Base-by-base conservation (phyloP, 164 flowering plant species). In the Vitis amurensis region DNA sequence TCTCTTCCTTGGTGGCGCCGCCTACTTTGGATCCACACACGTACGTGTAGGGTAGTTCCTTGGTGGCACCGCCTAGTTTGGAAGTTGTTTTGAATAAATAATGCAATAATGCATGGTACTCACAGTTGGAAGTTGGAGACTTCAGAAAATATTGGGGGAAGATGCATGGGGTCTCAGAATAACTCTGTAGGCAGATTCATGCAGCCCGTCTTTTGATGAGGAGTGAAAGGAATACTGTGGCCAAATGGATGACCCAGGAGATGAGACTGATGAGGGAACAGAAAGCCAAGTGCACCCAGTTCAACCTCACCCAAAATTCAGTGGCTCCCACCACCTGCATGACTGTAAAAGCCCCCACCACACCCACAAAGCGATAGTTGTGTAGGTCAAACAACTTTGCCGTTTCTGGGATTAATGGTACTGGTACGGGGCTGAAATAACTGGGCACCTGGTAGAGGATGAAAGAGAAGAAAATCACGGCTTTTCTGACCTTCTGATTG, bases 371-470 rank as follows among this genome's bases (percentile, higher is more conserved):
- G 49, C 53, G 57, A 30, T 13, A 15, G 63, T 29, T 59, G 4
- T n/a, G 59, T 19, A 23, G 49, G n/a, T 64, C 59, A 51, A 10
- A 27, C 0, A 68, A 56, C 23, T 59, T 63, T 29, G 61, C 61
- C 72, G 49, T 59, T 66, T 70, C 27, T 23, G 27, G 27, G 27
- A 23, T 23, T 23, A 23, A 23, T 23, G 27, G 27, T 23, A 23
- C 27, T 23, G 30, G 4, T 63, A 53, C 66, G 67, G 64, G 14
- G 71, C 64, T 64, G 15, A 78, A 49, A 8, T 47, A 63, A 50
- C 74, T 71, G 17, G 68, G 68, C 5, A 78, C 30, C 68, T 74
- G 75, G 64, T 68, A 68, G 6, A 78, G 75, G n/a, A 50, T 27
- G 48, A 67, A 78, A 16, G 16, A 19, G 23, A 71, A 71, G 67